These are phyloP conservation scores for Diaporthe aspalathi DNA, from an alignment of 2,329 filamentous ascomycete genomes.

Conservation along the genomic window DNA sequence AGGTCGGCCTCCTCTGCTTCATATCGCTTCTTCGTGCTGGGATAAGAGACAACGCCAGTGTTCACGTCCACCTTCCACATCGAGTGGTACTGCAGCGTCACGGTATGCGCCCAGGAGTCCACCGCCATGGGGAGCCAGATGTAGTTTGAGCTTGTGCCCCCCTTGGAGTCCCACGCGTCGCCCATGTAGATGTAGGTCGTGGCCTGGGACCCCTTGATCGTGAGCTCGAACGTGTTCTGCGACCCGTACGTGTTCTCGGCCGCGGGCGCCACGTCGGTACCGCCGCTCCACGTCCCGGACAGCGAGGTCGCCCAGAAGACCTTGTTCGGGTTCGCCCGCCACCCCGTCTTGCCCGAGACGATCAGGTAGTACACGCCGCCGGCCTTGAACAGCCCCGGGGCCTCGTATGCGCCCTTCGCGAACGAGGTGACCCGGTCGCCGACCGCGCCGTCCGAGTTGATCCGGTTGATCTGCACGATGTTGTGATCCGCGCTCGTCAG, in stretches of 20 bases:
- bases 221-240: constrained; percentile 52
- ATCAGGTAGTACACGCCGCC: constrained; percentile 51
- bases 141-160: constrained; percentile 50
- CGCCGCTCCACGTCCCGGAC: constrained; percentile 48
- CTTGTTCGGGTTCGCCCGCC: constrained; percentile 52
- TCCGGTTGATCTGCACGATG: constrained; percentile 52
- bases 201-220: constrained; percentile 47
- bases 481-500: constrained; percentile 55
- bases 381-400: constrained; percentile 50
- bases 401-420: constrained; percentile 51
- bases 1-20: constrained; percentile 48
- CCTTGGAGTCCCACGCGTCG: constrained; percentile 51
- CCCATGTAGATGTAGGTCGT: constrained; percentile 53
- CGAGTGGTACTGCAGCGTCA: constrained; percentile 51
- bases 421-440: constrained; percentile 47
- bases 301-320: constrained; percentile 50
- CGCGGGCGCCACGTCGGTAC: constrained; percentile 50
- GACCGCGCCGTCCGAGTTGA: constrained; percentile 51
- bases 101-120: constrained; percentile 47
- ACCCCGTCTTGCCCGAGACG: constrained; percentile 52
- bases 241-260: constrained; percentile 51
- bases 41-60: constrained; percentile 51
- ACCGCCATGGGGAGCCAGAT: constrained; percentile 54
- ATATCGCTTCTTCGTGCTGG: constrained; percentile 49
- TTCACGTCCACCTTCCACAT: constrained; percentile 54